Conservation (phyloP, 805 yeast genomes). For the Cyberlindnera euphorbiiphila region DNA sequence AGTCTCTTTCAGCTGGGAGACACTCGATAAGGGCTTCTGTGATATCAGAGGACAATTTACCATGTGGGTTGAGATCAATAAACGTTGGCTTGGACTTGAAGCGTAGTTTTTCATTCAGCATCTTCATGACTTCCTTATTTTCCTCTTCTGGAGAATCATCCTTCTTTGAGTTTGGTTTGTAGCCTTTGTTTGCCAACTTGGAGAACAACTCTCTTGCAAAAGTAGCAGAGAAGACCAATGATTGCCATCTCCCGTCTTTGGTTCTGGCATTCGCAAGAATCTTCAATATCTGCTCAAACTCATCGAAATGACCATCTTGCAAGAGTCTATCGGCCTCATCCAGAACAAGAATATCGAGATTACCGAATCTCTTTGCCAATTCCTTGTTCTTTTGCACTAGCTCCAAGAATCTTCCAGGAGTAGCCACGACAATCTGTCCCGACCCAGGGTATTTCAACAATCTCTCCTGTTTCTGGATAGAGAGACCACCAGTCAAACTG, state of each 20-base stretch:
- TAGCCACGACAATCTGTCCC: slow-evolving; percentile 75
- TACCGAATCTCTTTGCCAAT: slow-evolving; percentile 37
- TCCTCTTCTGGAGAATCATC: slow-evolving; percentile 31
- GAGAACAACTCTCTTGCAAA: slow-evolving; percentile 79
- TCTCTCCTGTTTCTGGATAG: slow-evolving; percentile 91
- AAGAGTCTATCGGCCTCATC: slow-evolving; percentile 96
- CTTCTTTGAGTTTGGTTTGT: slow-evolving; percentile 25
- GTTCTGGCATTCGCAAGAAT: slow-evolving; percentile 51
- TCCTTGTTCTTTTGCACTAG: slow-evolving; percentile 58
- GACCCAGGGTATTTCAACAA: slow-evolving; percentile 64
- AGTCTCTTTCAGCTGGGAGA: slow-evolving; percentile 83
- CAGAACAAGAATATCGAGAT: slow-evolving; percentile 54
- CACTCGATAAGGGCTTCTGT: slow-evolving; percentile 90
- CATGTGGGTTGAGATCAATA: slow-evolving; percentile 84
- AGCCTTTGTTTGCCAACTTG: slow-evolving; percentile 50
- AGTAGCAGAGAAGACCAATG: slow-evolving; percentile 93
- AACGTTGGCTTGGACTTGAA: slow-evolving; percentile 69
- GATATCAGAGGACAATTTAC: slow-evolving; percentile 67
- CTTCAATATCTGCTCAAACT: slow-evolving; percentile 76
- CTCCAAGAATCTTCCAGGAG: slow-evolving; percentile 92
- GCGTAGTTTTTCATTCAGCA: slow-evolving; percentile 64
- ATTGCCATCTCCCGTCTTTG: slow-evolving; percentile 57
- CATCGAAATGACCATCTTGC: slow-evolving; percentile 96
- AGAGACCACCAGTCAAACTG: slow-evolving; percentile 89
- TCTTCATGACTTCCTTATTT: slow-evolving; percentile 56